Evolutionary conservation across 1,284 basidiomycete species (phyloP).

Genomic region (Ustilago hordei): DNA sequence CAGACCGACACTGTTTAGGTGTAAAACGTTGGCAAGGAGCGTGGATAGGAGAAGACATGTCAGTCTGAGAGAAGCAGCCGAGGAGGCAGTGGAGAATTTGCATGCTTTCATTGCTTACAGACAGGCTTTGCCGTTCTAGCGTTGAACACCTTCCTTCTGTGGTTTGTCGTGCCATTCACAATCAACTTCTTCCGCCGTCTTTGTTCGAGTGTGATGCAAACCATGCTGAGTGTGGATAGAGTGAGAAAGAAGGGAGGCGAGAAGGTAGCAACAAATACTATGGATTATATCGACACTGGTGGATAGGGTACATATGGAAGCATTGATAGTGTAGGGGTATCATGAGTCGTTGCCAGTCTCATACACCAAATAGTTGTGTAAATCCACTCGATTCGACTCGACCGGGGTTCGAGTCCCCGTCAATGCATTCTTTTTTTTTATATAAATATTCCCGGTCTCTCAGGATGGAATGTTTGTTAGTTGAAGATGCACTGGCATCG

Average conservation of each 20-base stretch:
- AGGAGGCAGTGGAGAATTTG: constrained; percentile 79
- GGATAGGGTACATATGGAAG: neutral
- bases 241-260: neutral
- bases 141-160: neutral
- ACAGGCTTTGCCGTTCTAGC: constrained; percentile 31
- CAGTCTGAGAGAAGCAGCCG: constrained; percentile 70
- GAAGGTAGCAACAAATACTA: too few species aligned
- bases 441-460: neutral
- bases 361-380: constrained; percentile 9
- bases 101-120: constrained; percentile 89
- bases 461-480: too few species aligned
- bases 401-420: constrained; percentile 62
- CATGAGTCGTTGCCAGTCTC: constrained; percentile 50
- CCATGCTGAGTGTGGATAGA: too few species aligned
- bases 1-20: constrained; percentile 29
- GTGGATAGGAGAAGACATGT: constrained; percentile 72
- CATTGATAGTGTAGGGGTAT: constrained; percentile 53
- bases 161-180: neutral
- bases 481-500: too few species aligned
- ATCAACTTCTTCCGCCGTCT: too few species aligned
- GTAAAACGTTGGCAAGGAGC: constrained; percentile 26
- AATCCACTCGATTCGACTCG: constrained; percentile 41
- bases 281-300: constrained; percentile 2
- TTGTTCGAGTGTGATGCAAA: too few species aligned
- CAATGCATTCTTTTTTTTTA: constrained; percentile 44